Conservation (phyloP, 805 yeast genomes). For the Kluyveromyces lactis region DNA sequence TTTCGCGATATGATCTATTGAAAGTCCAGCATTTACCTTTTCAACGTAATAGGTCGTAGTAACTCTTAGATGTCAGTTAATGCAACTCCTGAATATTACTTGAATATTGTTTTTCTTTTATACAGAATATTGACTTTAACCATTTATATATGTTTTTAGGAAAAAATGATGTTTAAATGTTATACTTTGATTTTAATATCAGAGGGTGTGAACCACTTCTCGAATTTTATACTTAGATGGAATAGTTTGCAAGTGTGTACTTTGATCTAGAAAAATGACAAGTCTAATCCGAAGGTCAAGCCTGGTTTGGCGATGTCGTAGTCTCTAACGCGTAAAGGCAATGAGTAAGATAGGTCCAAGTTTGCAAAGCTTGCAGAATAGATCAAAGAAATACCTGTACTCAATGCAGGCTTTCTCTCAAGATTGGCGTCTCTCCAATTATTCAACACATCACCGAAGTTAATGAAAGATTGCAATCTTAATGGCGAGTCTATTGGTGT, state of each 20-base stretch:
- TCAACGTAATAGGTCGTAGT: no score
- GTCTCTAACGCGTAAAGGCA: constrained; percentile 42
- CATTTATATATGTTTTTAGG: no score
- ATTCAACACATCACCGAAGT: constrained; percentile 42
- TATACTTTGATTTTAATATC: no score
- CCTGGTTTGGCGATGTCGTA: constrained; percentile 46
- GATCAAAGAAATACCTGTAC: constrained; percentile 44
- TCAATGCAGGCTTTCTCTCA: constrained; percentile 28
- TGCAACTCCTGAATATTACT: no score
- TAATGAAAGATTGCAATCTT: constrained; percentile 51
- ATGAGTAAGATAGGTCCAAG: constrained; percentile 45
- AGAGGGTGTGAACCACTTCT: no score
- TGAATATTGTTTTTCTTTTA: no score
- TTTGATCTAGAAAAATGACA: constrained; percentile 38
- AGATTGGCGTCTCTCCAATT: constrained; percentile 9
- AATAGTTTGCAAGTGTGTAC: no score
- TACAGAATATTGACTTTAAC: no score
- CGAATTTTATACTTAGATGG: no score
- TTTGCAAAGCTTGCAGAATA: constrained; percentile 47
- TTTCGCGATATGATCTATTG: not conserved
- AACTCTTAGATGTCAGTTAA: no score
- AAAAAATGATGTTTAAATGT: no score
- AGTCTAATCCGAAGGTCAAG: constrained; percentile 43
- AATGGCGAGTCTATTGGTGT: constrained; percentile 37
- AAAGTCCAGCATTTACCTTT: not conserved